Evolutionary conservation across 2,329 filamentous ascomycete genomes (phyloP), one percentile per base, ranked within the genome.

Genomic region (Aspergillus uvarum): DNA sequence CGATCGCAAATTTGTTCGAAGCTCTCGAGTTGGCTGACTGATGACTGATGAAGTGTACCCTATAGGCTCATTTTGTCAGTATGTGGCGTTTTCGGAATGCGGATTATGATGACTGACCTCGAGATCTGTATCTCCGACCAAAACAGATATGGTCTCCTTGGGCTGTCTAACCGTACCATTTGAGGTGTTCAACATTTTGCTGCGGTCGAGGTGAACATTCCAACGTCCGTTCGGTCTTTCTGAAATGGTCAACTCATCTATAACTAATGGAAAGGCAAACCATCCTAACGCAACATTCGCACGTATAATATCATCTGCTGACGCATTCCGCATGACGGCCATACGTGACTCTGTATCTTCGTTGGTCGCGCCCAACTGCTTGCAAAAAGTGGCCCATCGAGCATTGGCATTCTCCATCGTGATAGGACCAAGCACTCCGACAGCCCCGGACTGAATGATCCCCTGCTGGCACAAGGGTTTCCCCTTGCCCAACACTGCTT

Each of bases 381-480:
- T 11, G 32, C 53, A 47, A 6, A 55, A 55, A 31, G 42, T 47
- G 7, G 7, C 44, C 53, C 53, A 55, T n/a, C 42, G 53, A 12
- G 14, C 29, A 19, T 55, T 19, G 1, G 44, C 26, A 2, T 31
- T 22, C 1, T 22, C 26, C 53, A 55, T 55, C 4, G 53, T 5
- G 29, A 55, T 55, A 3, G 53, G 53, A 6, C 53, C 53, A 6
- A 55, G 53, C 42, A 55, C 42, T 11, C 53, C 53, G 2, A 55
- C 2, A 4, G 53, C 44, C 2, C 53, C 53, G 19, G 53, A 55
- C 21, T 55, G 53, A 4, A 55, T 47, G 11, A 55, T 55, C 12
- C 42, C 53, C n/a, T 47, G 53, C 53, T 55, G 53, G 8, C 44
- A 16, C 24, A 54, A 14, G n/a, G 52, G 52, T 42, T 54, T 11